Evolutionary conservation across 108 stramenopile species (phyloP).

Genomic region (Discostella pseudostelligera): DNA sequence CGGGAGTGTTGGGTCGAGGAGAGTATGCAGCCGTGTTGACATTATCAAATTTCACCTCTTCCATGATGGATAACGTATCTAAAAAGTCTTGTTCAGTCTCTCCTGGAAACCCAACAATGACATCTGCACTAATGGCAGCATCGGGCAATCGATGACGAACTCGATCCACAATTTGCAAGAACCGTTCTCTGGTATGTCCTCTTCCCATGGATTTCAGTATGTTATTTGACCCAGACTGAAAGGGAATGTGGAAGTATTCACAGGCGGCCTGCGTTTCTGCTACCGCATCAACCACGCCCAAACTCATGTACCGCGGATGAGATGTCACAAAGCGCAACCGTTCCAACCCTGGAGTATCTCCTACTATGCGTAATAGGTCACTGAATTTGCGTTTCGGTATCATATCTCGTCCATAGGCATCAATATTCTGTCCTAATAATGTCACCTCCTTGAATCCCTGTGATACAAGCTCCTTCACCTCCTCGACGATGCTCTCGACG

Average conservation of each 20-base stretch:
- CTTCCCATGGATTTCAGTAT: constrained; percentile 91
- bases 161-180: constrained; percentile 84
- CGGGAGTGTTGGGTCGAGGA: constrained; percentile 85
- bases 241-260: constrained; percentile 92
- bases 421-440: constrained; percentile 97
- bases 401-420: constrained; percentile 95
- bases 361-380: constrained; percentile 86
- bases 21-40: constrained; percentile 86
- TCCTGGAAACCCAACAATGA: constrained; percentile 95
- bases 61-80: constrained; percentile 90
- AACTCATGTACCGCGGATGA: constrained; percentile 95
- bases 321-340: constrained; percentile 95
- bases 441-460: constrained; percentile 93
- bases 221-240: constrained; percentile 88
- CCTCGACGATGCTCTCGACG: constrained; percentile 84
- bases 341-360: constrained; percentile 71
- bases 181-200: constrained; percentile 93
- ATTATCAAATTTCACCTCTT: constrained; percentile 80
- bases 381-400: constrained; percentile 91
- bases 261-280: constrained; percentile 83
- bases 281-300: constrained; percentile 93
- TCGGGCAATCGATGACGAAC: constrained; percentile 87
- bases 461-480: constrained; percentile 83
- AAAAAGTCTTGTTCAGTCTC: constrained; percentile 97
- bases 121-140: constrained; percentile 93